These are phyloP conservation scores for Serendipita vermifera DNA, from an alignment of 768 basidiomycete species.

Conservation along the genomic window DNA sequence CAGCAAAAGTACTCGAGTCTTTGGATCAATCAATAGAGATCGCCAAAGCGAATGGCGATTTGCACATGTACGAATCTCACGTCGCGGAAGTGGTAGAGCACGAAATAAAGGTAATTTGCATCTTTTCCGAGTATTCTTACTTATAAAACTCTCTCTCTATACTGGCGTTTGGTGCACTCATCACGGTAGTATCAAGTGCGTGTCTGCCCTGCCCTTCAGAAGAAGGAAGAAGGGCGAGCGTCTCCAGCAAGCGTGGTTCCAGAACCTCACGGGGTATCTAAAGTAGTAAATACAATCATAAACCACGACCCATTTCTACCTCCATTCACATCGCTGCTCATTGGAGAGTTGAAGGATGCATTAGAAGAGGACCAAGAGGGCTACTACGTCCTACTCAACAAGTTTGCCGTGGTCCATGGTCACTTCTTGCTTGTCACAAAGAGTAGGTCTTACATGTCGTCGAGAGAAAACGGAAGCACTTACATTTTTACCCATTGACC, in stretches of 20 bases:
- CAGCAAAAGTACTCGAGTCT: not conserved
- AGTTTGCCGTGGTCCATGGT: constrained; percentile 67
- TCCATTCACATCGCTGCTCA: constrained; percentile 63
- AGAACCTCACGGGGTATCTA: constrained; percentile 19
- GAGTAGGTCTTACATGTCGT: constrained; percentile 33
- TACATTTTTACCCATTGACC: not conserved
- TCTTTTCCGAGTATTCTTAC: constrained; percentile 14
- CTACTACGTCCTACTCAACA: constrained; percentile 51
- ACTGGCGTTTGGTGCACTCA: not conserved
- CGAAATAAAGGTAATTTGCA: constrained; percentile 44
- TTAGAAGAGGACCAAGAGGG: constrained; percentile 37
- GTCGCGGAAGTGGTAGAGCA: constrained; percentile 45
- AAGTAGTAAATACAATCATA: constrained; percentile 20
- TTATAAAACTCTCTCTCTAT: not conserved
- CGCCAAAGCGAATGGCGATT: constrained; percentile 49
- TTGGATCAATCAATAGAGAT: not conserved
- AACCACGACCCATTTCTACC: constrained; percentile 66
- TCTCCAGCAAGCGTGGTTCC: constrained; percentile 27
- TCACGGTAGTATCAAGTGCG: constrained; percentile 38
- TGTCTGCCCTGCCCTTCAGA: constrained; percentile 70
- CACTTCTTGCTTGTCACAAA: constrained; percentile 85
- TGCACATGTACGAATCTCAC: constrained; percentile 69
- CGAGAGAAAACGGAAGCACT: not conserved
- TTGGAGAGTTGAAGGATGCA: constrained; percentile 62
- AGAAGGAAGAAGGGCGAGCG: constrained; percentile 50